Percentiles rank a stretch among this genome's conserved stretches.
Evolutionary conservation across 768 basidiomycete genomes (phyloP).

Genomic region (Hygrocybe punicea): DNA sequence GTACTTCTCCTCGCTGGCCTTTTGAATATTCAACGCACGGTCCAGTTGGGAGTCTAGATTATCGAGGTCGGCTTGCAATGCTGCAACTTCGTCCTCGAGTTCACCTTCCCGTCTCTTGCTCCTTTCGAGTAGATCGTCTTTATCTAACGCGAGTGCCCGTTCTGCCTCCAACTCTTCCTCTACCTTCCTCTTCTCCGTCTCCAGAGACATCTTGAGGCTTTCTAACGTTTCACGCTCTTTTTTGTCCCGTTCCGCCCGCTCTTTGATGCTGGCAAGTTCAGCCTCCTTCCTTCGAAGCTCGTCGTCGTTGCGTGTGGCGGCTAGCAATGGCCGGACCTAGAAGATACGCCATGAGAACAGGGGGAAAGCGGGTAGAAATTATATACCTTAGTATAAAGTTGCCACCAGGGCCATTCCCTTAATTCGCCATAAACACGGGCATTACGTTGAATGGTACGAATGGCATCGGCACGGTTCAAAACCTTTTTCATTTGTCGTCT

Average conservation of each 20-base stretch:
- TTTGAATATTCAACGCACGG: conserved; percentile 70
- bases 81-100: conserved; percentile 78
- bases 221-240: conserved; percentile 76
- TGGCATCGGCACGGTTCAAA: conserved; percentile 85
- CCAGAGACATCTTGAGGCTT: conserved; percentile 74
- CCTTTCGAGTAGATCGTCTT: conserved; percentile 76
- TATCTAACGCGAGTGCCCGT: conserved; percentile 72
- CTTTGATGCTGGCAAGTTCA: conserved; percentile 75
- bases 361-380: neutral
- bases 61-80: conserved; percentile 80
- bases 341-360: conserved; percentile 9
- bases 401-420: conserved; percentile 99
- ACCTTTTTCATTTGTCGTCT: conserved; percentile 92
- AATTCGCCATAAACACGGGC: conserved; percentile 88
- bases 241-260: conserved; percentile 84
- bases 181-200: conserved; percentile 78
- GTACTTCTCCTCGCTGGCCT: conserved; percentile 76
- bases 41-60: conserved; percentile 83
- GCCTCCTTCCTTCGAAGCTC: conserved; percentile 84
- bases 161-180: conserved; percentile 83
- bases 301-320: conserved; percentile 89
- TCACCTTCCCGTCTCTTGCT: conserved; percentile 83
- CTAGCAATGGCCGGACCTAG: conserved; percentile 86
- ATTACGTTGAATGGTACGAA: conserved; percentile 91
- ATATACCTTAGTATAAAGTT: conserved; percentile 84